These are phyloP conservation scores for Ceratobasidium sp. DNA, from an alignment of 1,284 basidiomycete species.

Conservation along the genomic window DNA sequence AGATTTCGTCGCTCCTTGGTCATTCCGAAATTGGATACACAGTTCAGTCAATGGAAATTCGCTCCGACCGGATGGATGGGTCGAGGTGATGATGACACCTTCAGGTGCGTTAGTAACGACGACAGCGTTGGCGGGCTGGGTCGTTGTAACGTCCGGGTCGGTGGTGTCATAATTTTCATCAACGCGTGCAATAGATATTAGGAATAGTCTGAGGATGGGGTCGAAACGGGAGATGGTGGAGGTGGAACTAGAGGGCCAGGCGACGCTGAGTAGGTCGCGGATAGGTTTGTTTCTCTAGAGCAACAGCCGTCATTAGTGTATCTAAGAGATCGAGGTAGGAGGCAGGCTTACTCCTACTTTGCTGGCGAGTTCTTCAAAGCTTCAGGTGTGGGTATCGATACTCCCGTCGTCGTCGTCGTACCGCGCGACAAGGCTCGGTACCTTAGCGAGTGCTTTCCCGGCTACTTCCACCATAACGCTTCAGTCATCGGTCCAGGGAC, in stretches of 20 bases:
- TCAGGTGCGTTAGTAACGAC: too few species aligned
- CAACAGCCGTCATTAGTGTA: too few species aligned
- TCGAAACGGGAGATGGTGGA: conserved; percentile 67
- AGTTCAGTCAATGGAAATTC: conserved; percentile 57
- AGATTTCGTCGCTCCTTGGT: conserved; percentile 61
- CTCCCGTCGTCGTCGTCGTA: conserved; percentile 67
- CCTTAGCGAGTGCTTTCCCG: conserved; percentile 59
- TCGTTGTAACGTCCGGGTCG: too few species aligned
- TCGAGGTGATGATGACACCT: conserved; percentile 64
- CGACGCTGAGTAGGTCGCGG: conserved; percentile 62
- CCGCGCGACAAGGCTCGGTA: conserved; percentile 61
- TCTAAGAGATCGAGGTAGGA: too few species aligned
- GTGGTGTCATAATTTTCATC: conserved; percentile 49
- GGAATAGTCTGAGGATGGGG: conserved; percentile 62
- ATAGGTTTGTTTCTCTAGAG: too few species aligned
- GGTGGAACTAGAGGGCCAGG: conserved; percentile 63
- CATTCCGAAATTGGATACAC: conserved; percentile 70
- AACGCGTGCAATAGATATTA: conserved; percentile 62
- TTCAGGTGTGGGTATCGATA: conserved; percentile 70
- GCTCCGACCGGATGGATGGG: conserved; percentile 53
- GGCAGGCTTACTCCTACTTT: neutral
- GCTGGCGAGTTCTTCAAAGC: too few species aligned
- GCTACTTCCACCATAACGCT: conserved; percentile 66
- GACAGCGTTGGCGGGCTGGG: conserved; percentile 73
- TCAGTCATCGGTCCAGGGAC: conserved; percentile 71